Percentiles rank a stretch among this genome's conserved stretches.
These are phyloP conservation scores for Penicillium glabrum DNA, from an alignment of 2,329 filamentous ascomycete genomes.

Conservation along the genomic window DNA sequence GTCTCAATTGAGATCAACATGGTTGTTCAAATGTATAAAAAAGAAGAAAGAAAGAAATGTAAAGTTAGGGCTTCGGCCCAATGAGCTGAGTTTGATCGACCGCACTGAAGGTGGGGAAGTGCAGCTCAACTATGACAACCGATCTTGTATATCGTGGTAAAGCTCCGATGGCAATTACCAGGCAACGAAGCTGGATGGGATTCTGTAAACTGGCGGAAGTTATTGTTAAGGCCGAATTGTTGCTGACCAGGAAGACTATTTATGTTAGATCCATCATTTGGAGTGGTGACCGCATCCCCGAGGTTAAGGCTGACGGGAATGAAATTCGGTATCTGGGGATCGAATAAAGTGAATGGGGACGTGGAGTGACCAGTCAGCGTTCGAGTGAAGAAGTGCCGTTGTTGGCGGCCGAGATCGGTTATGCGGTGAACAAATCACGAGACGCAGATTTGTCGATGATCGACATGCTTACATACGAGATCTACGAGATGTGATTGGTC, in stretches of 20 bases:
- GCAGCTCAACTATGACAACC: not conserved
- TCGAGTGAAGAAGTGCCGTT: slow-evolving; percentile 17
- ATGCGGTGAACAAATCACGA: slow-evolving; percentile 12
- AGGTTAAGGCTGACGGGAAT: slow-evolving; percentile 21
- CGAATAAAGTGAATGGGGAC: not conserved
- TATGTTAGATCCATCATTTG: slow-evolving; percentile 9
- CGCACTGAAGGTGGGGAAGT: not conserved
- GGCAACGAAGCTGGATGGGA: too few relatives aligned
- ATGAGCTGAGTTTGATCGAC: not conserved
- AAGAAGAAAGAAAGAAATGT: not conserved
- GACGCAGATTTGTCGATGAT: not conserved
- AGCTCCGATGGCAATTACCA: too few relatives aligned
- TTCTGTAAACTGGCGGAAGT: not conserved
- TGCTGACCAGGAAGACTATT: slow-evolving; percentile 8
- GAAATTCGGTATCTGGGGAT: slow-evolving; percentile 24
- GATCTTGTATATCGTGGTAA: not conserved
- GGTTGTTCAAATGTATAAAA: not conserved
- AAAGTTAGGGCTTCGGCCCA: not conserved
- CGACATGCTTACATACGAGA: not conserved
- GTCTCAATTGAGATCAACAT: slow-evolving; percentile 35
- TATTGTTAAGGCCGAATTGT: not conserved
- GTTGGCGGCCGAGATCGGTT: slow-evolving; percentile 20
- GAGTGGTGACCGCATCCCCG: slow-evolving; percentile 13
- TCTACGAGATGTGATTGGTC: not conserved
- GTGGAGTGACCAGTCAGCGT: not conserved